Conservation (phyloP, 768 basidiomycete genomes). For the Suillus brevipes region DNA sequence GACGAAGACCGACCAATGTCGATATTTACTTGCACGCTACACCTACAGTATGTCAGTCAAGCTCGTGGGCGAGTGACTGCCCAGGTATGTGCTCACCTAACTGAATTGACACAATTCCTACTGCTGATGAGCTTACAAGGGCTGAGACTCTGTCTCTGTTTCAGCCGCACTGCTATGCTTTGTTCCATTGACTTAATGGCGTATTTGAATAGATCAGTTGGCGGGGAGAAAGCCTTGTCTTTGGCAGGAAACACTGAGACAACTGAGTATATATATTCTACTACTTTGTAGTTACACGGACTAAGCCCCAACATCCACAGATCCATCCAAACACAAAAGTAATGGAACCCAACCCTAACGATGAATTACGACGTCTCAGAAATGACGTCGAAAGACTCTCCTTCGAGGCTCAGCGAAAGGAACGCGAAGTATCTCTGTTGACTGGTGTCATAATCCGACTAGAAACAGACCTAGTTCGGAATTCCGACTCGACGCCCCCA, state of each 20-base stretch:
- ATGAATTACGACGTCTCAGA: background rate
- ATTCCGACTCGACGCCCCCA: background rate
- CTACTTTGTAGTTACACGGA: background rate
- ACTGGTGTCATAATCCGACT: background rate
- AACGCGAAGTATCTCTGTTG: background rate
- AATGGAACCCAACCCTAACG: background rate
- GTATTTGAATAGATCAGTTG: background rate
- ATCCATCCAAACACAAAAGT: background rate
- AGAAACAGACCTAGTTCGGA: background rate
- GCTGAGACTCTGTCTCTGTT: background rate
- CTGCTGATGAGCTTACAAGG: background rate
- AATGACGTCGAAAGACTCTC: constrained; percentile 1
- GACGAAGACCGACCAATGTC: too few species aligned
- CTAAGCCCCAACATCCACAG: background rate
- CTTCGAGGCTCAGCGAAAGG: constrained; percentile 1
- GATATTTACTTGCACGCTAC: background rate
- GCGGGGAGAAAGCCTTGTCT: background rate
- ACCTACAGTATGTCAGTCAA: background rate
- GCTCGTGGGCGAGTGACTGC: background rate
- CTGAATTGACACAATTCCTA: background rate
- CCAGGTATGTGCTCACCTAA: background rate
- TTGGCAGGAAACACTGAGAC: background rate
- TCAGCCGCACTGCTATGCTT: background rate
- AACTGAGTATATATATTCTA: background rate
- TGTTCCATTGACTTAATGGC: background rate